These are phyloP conservation scores for Ilex aquifolium DNA, from an alignment of 257 asterid genomes.

Conservation along the genomic window DNA sequence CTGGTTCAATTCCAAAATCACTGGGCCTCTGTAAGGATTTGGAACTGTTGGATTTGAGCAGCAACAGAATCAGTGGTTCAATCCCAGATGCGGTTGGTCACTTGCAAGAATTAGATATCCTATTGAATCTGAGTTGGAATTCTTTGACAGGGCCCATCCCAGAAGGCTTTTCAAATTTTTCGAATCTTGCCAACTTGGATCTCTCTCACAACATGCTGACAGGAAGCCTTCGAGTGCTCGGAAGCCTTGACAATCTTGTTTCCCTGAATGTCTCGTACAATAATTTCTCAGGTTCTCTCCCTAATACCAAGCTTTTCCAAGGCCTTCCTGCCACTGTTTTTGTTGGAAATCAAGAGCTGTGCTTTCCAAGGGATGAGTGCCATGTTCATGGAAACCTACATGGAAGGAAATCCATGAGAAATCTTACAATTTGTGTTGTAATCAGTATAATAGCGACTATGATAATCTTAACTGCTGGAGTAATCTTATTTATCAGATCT, in stretches of 20 bases:
- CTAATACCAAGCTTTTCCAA: conserved; percentile 50
- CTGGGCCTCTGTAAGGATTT: conserved; percentile 49
- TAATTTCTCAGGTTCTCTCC: conserved; percentile 53
- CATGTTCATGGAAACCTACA: conserved; percentile 20
- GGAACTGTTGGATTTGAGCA: conserved; percentile 66
- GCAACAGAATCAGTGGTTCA: conserved; percentile 33
- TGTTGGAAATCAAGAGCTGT: conserved; percentile 52
- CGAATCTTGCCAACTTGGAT: conserved; percentile 67
- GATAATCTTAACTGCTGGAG: conserved; percentile 26
- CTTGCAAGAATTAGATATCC: conserved; percentile 56
- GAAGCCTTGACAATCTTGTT: conserved; percentile 59
- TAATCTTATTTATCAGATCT: conserved; percentile 28
- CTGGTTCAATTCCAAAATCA: conserved; percentile 50
- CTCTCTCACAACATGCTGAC: conserved; percentile 59
- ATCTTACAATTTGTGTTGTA: conserved; percentile 30
- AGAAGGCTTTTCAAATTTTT: conserved; percentile 52
- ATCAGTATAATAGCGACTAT: conserved; percentile 28
- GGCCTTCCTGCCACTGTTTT: conserved; percentile 43
- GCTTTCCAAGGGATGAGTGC: conserved; percentile 34
- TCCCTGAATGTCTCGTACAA: conserved; percentile 64
- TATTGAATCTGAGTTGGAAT: conserved; percentile 54
- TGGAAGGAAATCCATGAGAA: conserved; percentile 34
- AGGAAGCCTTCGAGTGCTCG: conserved; percentile 47
- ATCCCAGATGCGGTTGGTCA: conserved; percentile 61
- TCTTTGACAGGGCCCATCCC: conserved; percentile 46